Percentiles rank a stretch among this genome's conserved stretches.
phyloP scores from a whole-genome alignment of 768 basidiomycete species.

The Pulveroboletus ravenelii region DNA sequence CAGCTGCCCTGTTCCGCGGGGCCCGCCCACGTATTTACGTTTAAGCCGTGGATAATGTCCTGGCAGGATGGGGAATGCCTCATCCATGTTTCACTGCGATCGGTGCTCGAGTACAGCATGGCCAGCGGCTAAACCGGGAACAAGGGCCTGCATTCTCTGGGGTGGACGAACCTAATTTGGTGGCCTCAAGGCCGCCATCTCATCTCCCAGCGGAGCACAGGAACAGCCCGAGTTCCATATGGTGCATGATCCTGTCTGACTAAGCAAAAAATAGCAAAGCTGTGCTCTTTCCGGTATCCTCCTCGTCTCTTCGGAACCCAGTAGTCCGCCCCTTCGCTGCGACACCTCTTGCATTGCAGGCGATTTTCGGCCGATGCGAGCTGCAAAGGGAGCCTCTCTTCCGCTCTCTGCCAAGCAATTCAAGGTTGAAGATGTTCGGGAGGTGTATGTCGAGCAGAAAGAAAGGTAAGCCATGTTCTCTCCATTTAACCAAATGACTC shows the following conservation, averaged over 20 bases:
- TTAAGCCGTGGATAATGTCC: no score
- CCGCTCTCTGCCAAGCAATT: conserved; percentile 27
- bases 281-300: background rate
- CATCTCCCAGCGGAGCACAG: no score
- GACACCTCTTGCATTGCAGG: conserved; percentile 2
- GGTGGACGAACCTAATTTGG: no score
- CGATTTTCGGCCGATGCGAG: conserved; percentile 12
- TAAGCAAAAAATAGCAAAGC: conserved; percentile 15
- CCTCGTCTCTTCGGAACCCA: background rate
- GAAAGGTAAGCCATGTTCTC: conserved; percentile 52
- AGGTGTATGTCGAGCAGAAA: conserved; percentile 69
- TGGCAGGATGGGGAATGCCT: no score
- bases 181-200: no score
- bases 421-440: conserved; percentile 69
- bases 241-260: conserved; percentile 7
- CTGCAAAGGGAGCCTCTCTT: conserved; percentile 10
- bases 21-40: no score
- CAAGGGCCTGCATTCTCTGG: no score
- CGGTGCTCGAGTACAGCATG: no score
- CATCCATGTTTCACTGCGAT: no score
- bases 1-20: no score
- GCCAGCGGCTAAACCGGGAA: no score
- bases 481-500: background rate
- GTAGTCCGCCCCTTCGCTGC: background rate
- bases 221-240: no score